Conservation (phyloP, 1,139 yeast genomes). For the Zhuliangozyma parablackwelliae region DNA sequence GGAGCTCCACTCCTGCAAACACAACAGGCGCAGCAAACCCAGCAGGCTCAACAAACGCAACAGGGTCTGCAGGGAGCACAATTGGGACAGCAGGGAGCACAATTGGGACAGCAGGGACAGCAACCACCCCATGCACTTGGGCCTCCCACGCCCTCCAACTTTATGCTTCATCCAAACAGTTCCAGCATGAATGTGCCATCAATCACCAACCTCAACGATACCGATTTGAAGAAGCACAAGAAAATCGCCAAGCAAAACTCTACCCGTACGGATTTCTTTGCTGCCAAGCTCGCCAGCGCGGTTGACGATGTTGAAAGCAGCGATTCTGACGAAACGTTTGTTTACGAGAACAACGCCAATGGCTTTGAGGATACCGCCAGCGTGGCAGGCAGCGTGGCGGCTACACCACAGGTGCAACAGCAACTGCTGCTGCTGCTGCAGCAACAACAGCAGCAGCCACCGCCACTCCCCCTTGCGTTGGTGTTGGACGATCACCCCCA, state of each 20-base stretch:
- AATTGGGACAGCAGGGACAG: not conserved
- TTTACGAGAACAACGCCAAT: constrained; percentile 58
- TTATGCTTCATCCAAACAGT: constrained; percentile 10
- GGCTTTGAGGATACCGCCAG: constrained; percentile 12
- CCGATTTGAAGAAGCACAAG: constrained; percentile 14
- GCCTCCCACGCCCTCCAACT: constrained; percentile 4
- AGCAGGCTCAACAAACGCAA: not conserved
- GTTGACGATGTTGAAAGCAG: constrained; percentile 85
- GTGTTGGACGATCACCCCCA: constrained; percentile 1
- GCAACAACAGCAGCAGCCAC: constrained; percentile 1
- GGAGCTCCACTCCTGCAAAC: no score
- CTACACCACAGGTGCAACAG: constrained; percentile 1
- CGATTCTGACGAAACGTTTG: constrained; percentile 91
- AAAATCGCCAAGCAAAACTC: constrained; percentile 27
- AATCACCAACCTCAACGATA: constrained; percentile 2
- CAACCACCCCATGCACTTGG: not conserved
- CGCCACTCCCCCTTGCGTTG: not conserved
- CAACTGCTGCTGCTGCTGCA: constrained; percentile 1
- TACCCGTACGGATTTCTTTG: constrained; percentile 85
- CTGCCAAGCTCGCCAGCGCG: constrained; percentile 90
- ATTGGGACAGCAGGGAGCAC: not conserved
- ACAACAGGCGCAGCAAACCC: no score
- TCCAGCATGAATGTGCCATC: constrained; percentile 5
- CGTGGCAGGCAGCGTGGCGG: constrained; percentile 9
- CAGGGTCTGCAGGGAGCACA: not conserved